Conservation (phyloP, 441 rosid genomes). For the Metrosideros polymorpha region DNA sequence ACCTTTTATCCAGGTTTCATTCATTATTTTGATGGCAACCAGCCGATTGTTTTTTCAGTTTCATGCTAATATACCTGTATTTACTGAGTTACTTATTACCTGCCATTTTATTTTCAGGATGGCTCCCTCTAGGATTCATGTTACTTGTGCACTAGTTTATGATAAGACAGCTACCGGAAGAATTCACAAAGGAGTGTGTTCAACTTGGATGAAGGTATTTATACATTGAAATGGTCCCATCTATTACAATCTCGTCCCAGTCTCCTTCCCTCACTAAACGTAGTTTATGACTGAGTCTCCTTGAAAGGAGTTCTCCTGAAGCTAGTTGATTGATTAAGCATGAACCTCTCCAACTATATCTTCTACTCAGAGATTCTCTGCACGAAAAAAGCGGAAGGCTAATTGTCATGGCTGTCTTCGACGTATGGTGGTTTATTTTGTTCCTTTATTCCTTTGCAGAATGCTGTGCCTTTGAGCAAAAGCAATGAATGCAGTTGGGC, state of each 20-base stretch:
- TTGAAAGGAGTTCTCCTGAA: not conserved
- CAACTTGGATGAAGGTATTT: constrained; percentile 93
- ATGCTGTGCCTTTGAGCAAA: constrained; percentile 57
- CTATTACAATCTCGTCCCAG: not conserved
- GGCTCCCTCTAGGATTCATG: constrained; percentile 62
- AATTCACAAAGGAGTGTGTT: constrained; percentile 82
- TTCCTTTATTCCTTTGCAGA: constrained; percentile 19
- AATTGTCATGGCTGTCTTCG: not conserved
- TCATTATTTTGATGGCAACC: not conserved
- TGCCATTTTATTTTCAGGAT: constrained; percentile 29
- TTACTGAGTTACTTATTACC: not conserved
- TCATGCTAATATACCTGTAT: not conserved
- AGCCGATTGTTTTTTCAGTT: not conserved
- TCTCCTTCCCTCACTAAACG: not conserved
- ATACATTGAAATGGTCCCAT: not conserved
- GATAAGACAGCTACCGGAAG: constrained; percentile 84
- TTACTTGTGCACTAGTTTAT: constrained; percentile 74
- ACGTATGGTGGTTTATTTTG: constrained; percentile 2
- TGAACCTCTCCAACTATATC: not conserved
- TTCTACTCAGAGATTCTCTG: not conserved
- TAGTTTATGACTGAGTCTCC: not conserved
- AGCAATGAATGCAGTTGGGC: constrained; percentile 48
- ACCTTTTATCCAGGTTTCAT: not conserved
- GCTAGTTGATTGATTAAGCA: not conserved
- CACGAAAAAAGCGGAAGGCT: not conserved